Conservation (phyloP, 208 protist genomes). For the Trypanosoma scelopori region DNA sequence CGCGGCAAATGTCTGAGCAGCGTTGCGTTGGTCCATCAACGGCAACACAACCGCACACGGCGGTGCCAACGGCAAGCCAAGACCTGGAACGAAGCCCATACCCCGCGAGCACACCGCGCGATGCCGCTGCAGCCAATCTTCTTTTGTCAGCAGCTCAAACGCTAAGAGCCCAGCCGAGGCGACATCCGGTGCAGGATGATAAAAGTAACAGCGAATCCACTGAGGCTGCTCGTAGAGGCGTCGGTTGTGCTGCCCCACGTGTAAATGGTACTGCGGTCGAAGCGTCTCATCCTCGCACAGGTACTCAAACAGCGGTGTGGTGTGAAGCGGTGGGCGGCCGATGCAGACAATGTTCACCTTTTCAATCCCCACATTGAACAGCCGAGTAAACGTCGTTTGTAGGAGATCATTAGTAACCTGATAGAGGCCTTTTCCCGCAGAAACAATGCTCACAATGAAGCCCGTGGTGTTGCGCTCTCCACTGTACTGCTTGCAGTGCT, state of each 20-base stretch:
- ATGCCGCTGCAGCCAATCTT: constrained; percentile 50
- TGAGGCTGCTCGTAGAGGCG: constrained; percentile 67
- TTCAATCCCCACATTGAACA: constrained; percentile 75
- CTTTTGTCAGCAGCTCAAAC: constrained; percentile 73
- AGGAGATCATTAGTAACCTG: constrained; percentile 62
- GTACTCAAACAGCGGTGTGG: constrained; percentile 82
- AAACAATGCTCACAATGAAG: constrained; percentile 72
- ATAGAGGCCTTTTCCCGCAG: constrained; percentile 82
- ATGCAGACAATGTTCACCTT: constrained; percentile 75
- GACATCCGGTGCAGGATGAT: constrained; percentile 47
- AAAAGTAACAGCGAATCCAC: constrained; percentile 75
- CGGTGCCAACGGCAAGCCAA: constrained; percentile 10
- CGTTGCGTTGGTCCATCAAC: constrained; percentile 7
- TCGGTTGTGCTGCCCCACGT: constrained; percentile 14
- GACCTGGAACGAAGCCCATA: constrained; percentile 9
- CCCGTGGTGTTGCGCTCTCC: constrained; percentile 55
- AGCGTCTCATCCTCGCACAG: constrained; percentile 58
- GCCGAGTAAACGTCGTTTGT: constrained; percentile 59
- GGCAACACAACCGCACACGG: constrained; percentile 12
- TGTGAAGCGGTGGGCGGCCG: constrained; percentile 81
- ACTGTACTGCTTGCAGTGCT: constrained; percentile 58
- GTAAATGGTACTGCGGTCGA: constrained; percentile 71
- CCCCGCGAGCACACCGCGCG: not conserved
- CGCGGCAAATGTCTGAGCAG: not conserved
- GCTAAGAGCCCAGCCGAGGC: constrained; percentile 33